phyloP scores from a whole-genome alignment of 208 protist species.

The Lotmaria passim region DNA sequence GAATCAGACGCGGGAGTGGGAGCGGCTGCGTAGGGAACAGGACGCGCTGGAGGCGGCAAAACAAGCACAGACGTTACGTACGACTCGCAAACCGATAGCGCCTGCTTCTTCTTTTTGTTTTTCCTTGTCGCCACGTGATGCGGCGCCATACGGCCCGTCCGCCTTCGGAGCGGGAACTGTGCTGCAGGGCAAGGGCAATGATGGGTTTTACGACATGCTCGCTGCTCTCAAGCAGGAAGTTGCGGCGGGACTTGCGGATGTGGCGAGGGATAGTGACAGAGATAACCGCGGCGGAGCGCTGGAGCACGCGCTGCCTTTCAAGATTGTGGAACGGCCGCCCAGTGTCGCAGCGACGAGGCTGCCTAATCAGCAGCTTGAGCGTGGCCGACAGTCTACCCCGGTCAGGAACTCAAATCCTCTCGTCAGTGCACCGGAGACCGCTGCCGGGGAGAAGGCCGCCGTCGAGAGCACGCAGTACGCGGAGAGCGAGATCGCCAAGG shows the following conservation, averaged over 20 bases:
- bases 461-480: background rate
- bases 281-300: background rate
- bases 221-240: constrained; percentile 39
- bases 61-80: background rate
- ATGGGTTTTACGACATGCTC: constrained; percentile 46
- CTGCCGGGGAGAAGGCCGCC: background rate
- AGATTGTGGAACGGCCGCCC: constrained; percentile 30
- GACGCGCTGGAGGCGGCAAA: constrained; percentile 21
- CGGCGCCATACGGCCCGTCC: background rate
- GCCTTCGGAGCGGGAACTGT: background rate
- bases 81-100: background rate
- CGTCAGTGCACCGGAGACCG: background rate
- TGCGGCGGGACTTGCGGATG: constrained; percentile 17
- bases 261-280: background rate
- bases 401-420: background rate
- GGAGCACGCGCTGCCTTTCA: constrained; percentile 16
- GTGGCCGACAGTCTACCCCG: background rate
- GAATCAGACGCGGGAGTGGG: constrained; percentile 46
- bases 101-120: too few species aligned
- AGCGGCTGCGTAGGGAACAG: constrained; percentile 35
- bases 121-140: too few species aligned
- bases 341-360: background rate
- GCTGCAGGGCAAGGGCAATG: background rate
- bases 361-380: background rate
- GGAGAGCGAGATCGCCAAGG: constrained; percentile 8